Evolutionary conservation across 2,329 filamentous ascomycete species (phyloP), one percentile per base, ranked within the genome.

Genomic region (Emergomyces pasteurianus): DNA sequence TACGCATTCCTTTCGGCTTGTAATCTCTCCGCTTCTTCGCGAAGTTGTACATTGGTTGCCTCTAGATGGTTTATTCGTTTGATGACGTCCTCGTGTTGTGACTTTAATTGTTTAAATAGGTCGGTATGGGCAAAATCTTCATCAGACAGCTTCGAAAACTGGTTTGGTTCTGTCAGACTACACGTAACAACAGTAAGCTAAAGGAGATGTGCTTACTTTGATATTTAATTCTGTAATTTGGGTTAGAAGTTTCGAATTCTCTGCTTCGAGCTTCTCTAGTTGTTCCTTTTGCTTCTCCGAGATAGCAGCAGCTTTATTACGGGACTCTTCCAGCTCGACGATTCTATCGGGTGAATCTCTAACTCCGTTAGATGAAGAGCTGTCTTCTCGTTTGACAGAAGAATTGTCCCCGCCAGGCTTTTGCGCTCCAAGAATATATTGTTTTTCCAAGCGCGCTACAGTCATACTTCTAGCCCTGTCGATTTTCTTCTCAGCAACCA

Each of bases 41-140:
- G 85, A 36, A 97, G 74, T 66, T 91, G 86, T 62, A 88, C 86
- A 72, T 96, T 96, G 14, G 86, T 88, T 3, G 90, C 90, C 74
- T 97, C 92, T 16, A 97, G 77, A 67, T 92, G 86, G 72, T 99
- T 99, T 69, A 96, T 86, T 43, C 90, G 86, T 73, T 90, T 92
- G 67, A 96, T 90, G 9, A 95, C 83, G 67, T 97, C 92, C 69
- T 97, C 94, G 68, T 95, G 89, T 68, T 96, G 90, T 28, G 83
- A 83, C 75, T 92, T 95, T 70, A 96, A 83, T 64, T 89, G 85
- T 75, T 96, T 97, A 81, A 96, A 99, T 2, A 96, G 81, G 68
- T 96, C 91, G 4, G 91, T 96, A 61, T 90, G 86, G 47, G 91
- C 86, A 71, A 95, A 97, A 68, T 99, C 94, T 64, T 99, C 94